phyloP scores from a whole-genome alignment of 331 rosid species.

The Quercus phellos region DNA sequence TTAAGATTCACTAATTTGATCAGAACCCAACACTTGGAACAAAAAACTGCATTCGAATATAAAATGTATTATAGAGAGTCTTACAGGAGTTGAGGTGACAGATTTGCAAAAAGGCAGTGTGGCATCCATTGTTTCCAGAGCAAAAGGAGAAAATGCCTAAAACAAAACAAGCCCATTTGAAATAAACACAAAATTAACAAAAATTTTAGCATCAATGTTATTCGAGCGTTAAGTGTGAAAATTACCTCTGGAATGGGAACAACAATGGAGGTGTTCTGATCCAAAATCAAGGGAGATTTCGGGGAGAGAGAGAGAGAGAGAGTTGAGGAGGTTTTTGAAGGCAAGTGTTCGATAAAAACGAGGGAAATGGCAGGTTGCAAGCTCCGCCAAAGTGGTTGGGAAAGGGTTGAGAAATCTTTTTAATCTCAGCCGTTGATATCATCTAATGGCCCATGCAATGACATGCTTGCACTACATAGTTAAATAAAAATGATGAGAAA shows the following conservation, averaged over 20 bases:
- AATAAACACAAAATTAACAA: neutral
- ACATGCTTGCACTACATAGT: too few species aligned
- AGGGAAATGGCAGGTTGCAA: conserved; percentile 39
- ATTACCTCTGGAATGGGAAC: conserved; percentile 14
- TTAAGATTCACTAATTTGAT: neutral
- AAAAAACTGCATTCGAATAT: conserved; percentile 1
- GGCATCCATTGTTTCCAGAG: conserved; percentile 47
- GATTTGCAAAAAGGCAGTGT: conserved; percentile 64
- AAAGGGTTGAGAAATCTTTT: too few species aligned
- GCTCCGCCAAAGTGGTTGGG: conserved; percentile 43
- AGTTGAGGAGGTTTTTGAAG: too few species aligned
- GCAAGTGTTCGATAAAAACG: conserved; percentile 46
- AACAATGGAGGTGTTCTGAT: neutral
- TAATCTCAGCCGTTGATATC: too few species aligned
- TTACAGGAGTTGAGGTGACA: conserved; percentile 47
- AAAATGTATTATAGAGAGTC: neutral
- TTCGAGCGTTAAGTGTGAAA: neutral
- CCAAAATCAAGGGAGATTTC: neutral
- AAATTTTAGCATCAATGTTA: neutral
- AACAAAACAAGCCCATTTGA: conserved; percentile 1
- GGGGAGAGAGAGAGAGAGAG: neutral
- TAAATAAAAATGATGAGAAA: too few species aligned
- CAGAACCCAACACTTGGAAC: neutral
- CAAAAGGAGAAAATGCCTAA: neutral
- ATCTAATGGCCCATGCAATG: too few species aligned